Evolutionary conservation across 306 rosid species (phyloP), one percentile per base, ranked within the genome.

Genomic region (Lathyrus oleraceus): DNA sequence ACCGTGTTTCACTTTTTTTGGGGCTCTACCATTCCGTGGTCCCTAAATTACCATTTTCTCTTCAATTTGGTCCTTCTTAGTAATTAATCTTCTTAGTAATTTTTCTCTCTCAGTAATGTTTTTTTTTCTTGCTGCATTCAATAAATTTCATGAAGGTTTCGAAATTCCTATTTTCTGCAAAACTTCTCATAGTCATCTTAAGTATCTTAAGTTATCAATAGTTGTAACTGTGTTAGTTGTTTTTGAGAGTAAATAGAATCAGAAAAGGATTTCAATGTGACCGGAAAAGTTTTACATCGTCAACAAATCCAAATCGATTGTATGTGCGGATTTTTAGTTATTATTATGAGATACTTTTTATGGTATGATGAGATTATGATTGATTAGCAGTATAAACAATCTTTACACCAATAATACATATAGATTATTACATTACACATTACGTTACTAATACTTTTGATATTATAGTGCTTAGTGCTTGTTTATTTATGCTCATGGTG

Each of bases 401-500:
- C 38, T 32, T 32, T 5, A 32, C 38, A 32, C 8, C 6, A 8
- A 6, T 32, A 32, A 6, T 32, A 8, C 6, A 32, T 32, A 32
- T 32, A 32, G 38, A 5, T 32, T 32, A 5, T 32, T 32, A 6
- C 38, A 32, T 32, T 32, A 6, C 38, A 32, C 38, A 5, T 1
- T 32, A 32, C 38, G 8, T 1, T 6, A 32, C 38, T 6, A 32
- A 30, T 30, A 30, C 35, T 30, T 30, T 1, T 1, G 7, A 30
- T 30, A 30, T 7, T 30, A 30, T 30, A 30, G 35, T 30, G 35
- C 7, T 30, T 32, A 32, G 38, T 32, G 54, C 74, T 39, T 70
- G 70, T 57, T 47, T 39, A 14, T 75, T 75, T 65, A 7, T 70
- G 38, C 53, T 39, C 21, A 44, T 64, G 17, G 38, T 53, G 71